Conservation (phyloP, 2,329 filamentous ascomycete species). For the Fonsecaea multimorphosa region DNA sequence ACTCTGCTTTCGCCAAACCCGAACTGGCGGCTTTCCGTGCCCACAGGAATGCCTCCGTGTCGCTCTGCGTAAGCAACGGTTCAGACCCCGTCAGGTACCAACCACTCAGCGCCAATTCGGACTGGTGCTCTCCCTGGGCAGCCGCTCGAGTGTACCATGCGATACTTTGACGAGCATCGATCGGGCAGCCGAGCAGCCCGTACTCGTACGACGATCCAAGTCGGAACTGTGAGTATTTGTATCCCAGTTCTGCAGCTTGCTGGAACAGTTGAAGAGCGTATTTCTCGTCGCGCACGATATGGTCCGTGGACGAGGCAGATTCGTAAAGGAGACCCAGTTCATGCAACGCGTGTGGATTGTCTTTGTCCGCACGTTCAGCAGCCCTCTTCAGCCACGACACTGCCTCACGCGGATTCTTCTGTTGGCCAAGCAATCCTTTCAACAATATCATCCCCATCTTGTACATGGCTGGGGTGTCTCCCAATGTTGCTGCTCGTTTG, state of each 20-base stretch:
- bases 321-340: slow-evolving; percentile 74
- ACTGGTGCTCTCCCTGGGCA: slow-evolving; percentile 91
- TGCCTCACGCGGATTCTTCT: slow-evolving; percentile 80
- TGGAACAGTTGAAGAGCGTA: slow-evolving; percentile 84
- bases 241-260: slow-evolving; percentile 84
- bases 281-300: slow-evolving; percentile 77
- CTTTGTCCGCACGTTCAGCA: slow-evolving; percentile 81
- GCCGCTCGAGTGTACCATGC: slow-evolving; percentile 93
- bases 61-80: slow-evolving; percentile 85
- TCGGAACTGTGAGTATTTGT: slow-evolving; percentile 93
- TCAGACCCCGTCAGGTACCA: slow-evolving; percentile 95
- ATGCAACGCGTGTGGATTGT: slow-evolving; percentile 94
- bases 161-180: slow-evolving; percentile 85
- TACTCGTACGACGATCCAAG: slow-evolving; percentile 90
- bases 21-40: slow-evolving; percentile 89
- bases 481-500: slow-evolving; percentile 85
- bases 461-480: slow-evolving; percentile 95
- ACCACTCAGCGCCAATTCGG: slow-evolving; percentile 81
- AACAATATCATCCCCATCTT: slow-evolving; percentile 96
- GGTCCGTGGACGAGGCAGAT: slow-evolving; percentile 65
- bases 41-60: slow-evolving; percentile 97
- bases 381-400: slow-evolving; percentile 92
- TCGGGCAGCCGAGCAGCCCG: slow-evolving; percentile 77
- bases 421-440: slow-evolving; percentile 90
- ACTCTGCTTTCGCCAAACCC: slow-evolving; percentile 90